These are phyloP conservation scores for Cadophora malorum DNA, from an alignment of 2,329 filamentous ascomycete species.

Conservation along the genomic window DNA sequence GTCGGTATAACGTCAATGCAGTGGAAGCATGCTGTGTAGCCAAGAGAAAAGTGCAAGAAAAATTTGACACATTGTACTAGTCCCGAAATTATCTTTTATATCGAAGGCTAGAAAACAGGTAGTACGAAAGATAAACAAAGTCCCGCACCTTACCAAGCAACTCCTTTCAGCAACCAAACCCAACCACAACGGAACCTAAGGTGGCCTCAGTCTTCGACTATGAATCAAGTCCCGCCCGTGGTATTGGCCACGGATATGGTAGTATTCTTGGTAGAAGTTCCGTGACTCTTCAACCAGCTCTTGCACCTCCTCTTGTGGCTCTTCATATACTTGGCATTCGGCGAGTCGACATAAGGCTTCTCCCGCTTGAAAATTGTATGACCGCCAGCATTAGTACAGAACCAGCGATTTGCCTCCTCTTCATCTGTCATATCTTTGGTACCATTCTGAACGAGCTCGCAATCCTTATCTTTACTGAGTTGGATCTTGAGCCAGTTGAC, in stretches of 20 bases:
- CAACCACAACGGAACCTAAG: too few species aligned
- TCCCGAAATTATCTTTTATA: not conserved
- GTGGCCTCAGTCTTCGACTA: too few species aligned
- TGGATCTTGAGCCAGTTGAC: slow-evolving; percentile 15
- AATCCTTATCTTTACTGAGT: slow-evolving; percentile 18
- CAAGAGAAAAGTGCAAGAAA: not conserved
- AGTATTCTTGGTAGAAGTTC: not conserved
- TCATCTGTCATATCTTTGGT: slow-evolving; percentile 11
- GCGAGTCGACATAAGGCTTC: slow-evolving; percentile 9
- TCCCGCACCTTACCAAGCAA: not conserved
- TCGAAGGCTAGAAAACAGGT: not conserved
- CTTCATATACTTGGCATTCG: not conserved
- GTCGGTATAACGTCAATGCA: not conserved
- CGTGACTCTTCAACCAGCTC: slow-evolving; percentile 12
- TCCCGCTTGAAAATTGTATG: slow-evolving; percentile 20
- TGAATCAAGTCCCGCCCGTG: too few species aligned
- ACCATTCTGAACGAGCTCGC: slow-evolving; percentile 11
- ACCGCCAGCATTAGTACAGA: slow-evolving; percentile 21
- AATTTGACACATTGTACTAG: not conserved
- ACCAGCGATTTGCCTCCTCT: slow-evolving; percentile 22
- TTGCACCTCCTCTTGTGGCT: slow-evolving; percentile 15
- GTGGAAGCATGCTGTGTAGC: not conserved
- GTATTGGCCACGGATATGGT: too few species aligned
- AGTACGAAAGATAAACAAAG: too few species aligned
- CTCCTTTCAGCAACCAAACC: not conserved